phyloP scores from a whole-genome alignment of 345 rosid genomes.

The Microcos paniculata region DNA sequence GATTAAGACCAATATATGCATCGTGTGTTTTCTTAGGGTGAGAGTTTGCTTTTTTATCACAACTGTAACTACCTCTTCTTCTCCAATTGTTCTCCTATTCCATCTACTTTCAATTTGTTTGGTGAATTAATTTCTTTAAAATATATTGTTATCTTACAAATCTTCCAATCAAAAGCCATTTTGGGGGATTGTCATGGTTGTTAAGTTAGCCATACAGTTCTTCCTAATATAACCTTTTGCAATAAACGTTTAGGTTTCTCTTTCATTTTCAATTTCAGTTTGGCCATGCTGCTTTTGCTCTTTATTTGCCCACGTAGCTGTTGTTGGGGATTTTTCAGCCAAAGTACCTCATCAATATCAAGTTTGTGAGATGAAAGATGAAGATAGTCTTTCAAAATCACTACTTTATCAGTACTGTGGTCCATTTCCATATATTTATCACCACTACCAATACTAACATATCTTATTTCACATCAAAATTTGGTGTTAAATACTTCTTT shows the following conservation, averaged over 20 bases:
- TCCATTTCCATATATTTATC: not conserved
- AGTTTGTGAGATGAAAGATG: not conserved
- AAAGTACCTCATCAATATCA: not conserved
- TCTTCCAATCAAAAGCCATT: not conserved
- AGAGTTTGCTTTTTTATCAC: conserved; percentile 44
- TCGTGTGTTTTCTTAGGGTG: conserved; percentile 1
- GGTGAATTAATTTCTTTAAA: conserved; percentile 27
- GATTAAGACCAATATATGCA: conserved; percentile 27
- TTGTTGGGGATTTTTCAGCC: conserved; percentile 16
- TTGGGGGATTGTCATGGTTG: conserved; percentile 20
- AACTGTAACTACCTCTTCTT: conserved; percentile 36
- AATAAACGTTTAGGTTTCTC: conserved; percentile 13
- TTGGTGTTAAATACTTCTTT: not conserved
- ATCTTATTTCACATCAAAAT: not conserved
- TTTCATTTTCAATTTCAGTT: conserved; percentile 34
- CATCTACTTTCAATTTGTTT: conserved; percentile 18
- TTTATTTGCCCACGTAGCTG: conserved; percentile 7
- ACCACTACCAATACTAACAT: not conserved
- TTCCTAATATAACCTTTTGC: not conserved
- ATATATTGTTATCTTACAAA: not conserved
- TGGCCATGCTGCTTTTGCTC: conserved; percentile 1
- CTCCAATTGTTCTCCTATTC: not conserved
- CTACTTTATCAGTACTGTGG: not conserved
- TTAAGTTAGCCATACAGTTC: conserved; percentile 23
- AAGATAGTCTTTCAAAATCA: not conserved